phyloP scores from a whole-genome alignment of 176 grass and related monocot genomes.

The Cocos nucifera region DNA sequence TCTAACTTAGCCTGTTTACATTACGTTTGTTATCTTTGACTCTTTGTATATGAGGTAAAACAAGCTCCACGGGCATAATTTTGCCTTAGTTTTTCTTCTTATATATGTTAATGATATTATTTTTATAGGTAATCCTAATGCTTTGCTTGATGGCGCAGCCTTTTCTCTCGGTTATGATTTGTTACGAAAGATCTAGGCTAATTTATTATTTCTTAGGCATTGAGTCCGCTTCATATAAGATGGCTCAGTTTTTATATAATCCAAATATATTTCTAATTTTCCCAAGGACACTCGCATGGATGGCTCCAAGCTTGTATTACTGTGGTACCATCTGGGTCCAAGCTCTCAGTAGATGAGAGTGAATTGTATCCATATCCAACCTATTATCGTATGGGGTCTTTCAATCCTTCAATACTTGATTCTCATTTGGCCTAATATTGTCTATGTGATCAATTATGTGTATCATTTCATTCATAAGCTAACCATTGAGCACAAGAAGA shows the following conservation, averaged over 20 bases:
- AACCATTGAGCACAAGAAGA: background rate
- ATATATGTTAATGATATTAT: slow-evolving; percentile 6
- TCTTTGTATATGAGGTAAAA: too few species aligned
- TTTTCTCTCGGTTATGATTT: too few species aligned
- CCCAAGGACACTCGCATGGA: too few species aligned
- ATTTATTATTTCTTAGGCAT: too few species aligned
- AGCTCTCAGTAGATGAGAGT: too few species aligned
- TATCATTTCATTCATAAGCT: background rate
- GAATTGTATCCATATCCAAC: background rate
- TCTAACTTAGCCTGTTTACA: background rate
- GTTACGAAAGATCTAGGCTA: too few species aligned
- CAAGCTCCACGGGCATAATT: slow-evolving; percentile 5
- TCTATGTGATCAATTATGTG: background rate
- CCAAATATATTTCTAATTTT: too few species aligned
- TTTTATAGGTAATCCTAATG: too few species aligned
- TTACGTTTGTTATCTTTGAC: background rate
- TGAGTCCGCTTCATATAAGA: too few species aligned
- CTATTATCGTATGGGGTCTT: background rate
- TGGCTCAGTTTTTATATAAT: too few species aligned
- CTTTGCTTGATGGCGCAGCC: too few species aligned
- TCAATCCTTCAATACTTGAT: background rate
- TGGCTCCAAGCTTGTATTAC: background rate
- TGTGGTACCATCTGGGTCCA: background rate
- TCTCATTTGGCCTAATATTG: background rate
- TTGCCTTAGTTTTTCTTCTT: background rate